Evolutionary conservation across 345 rosid species (phyloP), one percentile per base, ranked within the genome.

Genomic region (Rubroshorea leprosula): DNA sequence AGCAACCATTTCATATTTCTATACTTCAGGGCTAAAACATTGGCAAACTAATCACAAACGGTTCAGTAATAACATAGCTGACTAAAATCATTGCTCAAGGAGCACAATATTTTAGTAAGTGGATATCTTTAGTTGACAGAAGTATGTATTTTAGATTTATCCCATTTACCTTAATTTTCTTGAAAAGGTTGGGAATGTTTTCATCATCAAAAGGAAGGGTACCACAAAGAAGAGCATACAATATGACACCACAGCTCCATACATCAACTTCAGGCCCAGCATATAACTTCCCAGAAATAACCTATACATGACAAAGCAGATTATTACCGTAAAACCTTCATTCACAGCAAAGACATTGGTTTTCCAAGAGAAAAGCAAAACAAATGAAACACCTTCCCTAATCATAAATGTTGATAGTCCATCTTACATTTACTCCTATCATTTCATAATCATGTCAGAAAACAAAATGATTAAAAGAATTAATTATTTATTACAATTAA

Each of bases 171-270:
- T 85, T 87, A 48, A 94, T 85, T 80, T 90, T 94, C 74, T 80
- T 84, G 39, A 83, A 90, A 62, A 94, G 96, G 66, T 81, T 85
- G 49, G 99, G 90, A 65, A 90, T 77, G 77, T 85, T 90, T 64
- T 85, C 99, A 58, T 90, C 97, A 64, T 90, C 96, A 48, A 94
- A 94, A 24, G 97, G 99, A 69, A 94, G 96, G 54, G 88, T 76
- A 19, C 99, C 99, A 52, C 90, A 87, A 49, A 94, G 94, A 69
- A 94, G 96, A 50, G 92, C 97, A 65, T 94, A 94, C 55, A 94
- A 74, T 64, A 90, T 87, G 51, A 94, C 96, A 23, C 99, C 99
- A 61, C 99, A 94, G 71, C 99, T 94, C 99, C 99, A 94, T 41
- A 94, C 96, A 69, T 94, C 99, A 52, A 90, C 89, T 74, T 90